Conservation (phyloP, 805 yeast species). For the Candida multigemmis region DNA sequence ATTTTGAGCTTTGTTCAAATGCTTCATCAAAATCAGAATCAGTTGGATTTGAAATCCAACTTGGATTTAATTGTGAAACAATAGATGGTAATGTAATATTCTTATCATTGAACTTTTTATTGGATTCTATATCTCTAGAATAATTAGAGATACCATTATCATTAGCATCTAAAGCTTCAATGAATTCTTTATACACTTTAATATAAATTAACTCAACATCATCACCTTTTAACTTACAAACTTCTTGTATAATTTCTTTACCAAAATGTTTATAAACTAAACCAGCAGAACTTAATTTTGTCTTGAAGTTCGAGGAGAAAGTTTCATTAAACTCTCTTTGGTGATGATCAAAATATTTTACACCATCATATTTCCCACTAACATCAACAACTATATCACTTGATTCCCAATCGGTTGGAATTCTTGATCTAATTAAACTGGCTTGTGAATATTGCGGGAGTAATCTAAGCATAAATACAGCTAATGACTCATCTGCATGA, state of each 20-base stretch:
- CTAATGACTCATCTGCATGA: slow-evolving; percentile 95
- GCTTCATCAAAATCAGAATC: slow-evolving; percentile 59
- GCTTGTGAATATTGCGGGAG: slow-evolving; percentile 65
- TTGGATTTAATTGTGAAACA: slow-evolving; percentile 74
- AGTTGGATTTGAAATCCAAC: slow-evolving; percentile 65
- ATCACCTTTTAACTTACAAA: slow-evolving; percentile 21
- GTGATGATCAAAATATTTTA: slow-evolving; percentile 89
- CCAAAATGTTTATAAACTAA: slow-evolving; percentile 84
- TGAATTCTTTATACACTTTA: slow-evolving; percentile 75
- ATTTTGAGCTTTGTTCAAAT: slow-evolving; percentile 61
- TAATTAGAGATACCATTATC: slow-evolving; percentile 86
- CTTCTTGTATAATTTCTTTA: slow-evolving; percentile 51
- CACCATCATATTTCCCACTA: slow-evolving; percentile 80
- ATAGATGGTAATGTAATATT: slow-evolving; percentile 71
- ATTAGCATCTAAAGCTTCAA: slow-evolving; percentile 91
- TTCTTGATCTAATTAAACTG: slow-evolving; percentile 73
- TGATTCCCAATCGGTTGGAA: slow-evolving; percentile 70
- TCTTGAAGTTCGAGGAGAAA: slow-evolving; percentile 52
- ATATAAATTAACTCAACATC: slow-evolving; percentile 55
- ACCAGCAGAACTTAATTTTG: slow-evolving; percentile 92
- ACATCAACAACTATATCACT: slow-evolving; percentile 95
- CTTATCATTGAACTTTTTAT: slow-evolving; percentile 61
- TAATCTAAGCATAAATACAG: slow-evolving; percentile 73
- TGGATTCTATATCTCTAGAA: slow-evolving; percentile 38
- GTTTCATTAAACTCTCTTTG: slow-evolving; percentile 83